Base-by-base conservation (phyloP, 2,329 filamentous ascomycete species). In the Tolypocladium tundrense region DNA sequence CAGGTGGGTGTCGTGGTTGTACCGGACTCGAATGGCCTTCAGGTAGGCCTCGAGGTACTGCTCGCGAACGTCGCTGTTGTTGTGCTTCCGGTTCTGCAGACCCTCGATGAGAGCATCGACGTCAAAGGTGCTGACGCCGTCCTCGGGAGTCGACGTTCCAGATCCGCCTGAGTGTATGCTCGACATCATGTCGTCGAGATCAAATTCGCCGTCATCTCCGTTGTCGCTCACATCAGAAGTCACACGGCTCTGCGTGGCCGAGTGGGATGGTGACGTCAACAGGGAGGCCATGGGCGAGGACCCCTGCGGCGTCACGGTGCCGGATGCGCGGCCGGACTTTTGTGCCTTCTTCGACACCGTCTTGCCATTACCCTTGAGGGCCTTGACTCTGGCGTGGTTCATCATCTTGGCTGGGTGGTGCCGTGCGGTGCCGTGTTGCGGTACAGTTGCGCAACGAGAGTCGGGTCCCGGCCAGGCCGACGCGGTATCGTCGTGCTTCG, bases 41-140 rank as follows among this genome's bases (percentile, higher is more conserved):
- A 73, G 63, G 53, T 69, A 75, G 27, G 66, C 59, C 6, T 68
- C 66, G 10, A 74, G 58, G 13, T 70, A 65, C 27, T 71, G 67
- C 65, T 91, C 87, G 56, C 91, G 84, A 27, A 85, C 84, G 61
- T 88, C 83, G 31, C 80, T 82, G 63, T 86, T 91, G 71, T 87
- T 90, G 63, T 87, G 85, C 78, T 95, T 96, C 65, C 89, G 86
- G 61, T 82, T 79, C 57, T 87, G 78, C 35, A 96, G 82, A 63
- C 88, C 85, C 53, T 87, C 79, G 61, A 95, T 85, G 59, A 86
- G 82, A 61, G 86, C 81, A 35, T 79, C 76, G 40, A 69, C 65
- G 57, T 84, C 80, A 81, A 88, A 89, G 33, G 79, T 75, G 10
- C 81, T 79, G 39, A 87, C 76, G 41, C 86, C 85, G 63, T 90